Evolutionary conservation across 768 basidiomycete genomes (phyloP).

Genomic region (Podaxis mareebaensis): DNA sequence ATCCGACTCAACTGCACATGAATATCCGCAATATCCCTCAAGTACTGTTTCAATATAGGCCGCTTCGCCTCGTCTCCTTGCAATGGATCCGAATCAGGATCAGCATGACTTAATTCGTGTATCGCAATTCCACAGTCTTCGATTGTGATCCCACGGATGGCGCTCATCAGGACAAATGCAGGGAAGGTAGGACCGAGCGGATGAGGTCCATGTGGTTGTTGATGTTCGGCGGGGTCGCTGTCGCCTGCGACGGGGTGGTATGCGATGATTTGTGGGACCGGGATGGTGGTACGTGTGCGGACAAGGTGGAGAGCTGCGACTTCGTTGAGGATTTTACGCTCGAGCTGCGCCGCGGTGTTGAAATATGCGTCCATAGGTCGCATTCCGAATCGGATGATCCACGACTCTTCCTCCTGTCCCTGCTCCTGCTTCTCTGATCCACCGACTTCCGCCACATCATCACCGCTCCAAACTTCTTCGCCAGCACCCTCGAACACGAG

Average conservation of each 20-base stretch:
- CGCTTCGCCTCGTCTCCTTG: conserved; percentile 36
- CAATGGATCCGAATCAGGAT: conserved; percentile 27
- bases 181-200: conserved; percentile 39
- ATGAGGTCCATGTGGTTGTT: conserved; percentile 26
- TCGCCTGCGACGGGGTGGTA: conserved; percentile 29
- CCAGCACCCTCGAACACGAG: conserved; percentile 27
- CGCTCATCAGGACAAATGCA: conserved; percentile 43
- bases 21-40: conserved; percentile 42
- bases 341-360: conserved; percentile 42
- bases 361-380: conserved; percentile 38
- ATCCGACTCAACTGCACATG: conserved; percentile 41
- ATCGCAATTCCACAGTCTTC: conserved; percentile 42
- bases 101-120: conserved; percentile 29
- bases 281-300: conserved; percentile 39
- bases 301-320: conserved; percentile 43
- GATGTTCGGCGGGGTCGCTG: conserved; percentile 8
- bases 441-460: not conserved
- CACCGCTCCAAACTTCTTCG: not conserved
- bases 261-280: conserved; percentile 38
- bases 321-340: conserved; percentile 45
- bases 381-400: conserved; percentile 44
- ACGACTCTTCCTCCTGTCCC: conserved; percentile 28
- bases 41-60: conserved; percentile 36
- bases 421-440: not conserved
- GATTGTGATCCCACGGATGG: conserved; percentile 40